Evolutionary conservation across 2,329 filamentous ascomycete genomes (phyloP).

Genomic region (Xylaria polymorpha): DNA sequence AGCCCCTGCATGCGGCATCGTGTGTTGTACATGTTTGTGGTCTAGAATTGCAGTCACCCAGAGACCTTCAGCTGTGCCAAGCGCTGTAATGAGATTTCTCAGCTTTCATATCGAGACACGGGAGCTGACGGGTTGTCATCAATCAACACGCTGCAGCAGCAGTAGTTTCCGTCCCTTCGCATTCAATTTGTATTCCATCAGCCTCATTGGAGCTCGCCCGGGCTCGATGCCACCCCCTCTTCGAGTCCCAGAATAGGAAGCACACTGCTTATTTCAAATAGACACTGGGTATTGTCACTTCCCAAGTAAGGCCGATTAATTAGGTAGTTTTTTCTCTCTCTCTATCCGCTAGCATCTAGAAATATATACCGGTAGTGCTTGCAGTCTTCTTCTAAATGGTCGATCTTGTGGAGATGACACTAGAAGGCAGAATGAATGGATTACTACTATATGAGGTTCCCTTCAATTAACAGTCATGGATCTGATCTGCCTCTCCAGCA

Average conservation of each 20-base stretch:
- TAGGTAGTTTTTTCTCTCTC: background rate
- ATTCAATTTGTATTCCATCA: constrained; percentile 17
- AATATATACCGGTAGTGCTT: background rate
- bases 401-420: background rate
- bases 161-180: background rate
- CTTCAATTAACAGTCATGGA: constrained; percentile 6
- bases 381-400: background rate
- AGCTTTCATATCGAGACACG: constrained; percentile 25
- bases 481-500: background rate
- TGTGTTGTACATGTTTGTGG: background rate
- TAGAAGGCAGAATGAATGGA: constrained; percentile 6
- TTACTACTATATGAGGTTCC: constrained; percentile 12
- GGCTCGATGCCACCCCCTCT: constrained; percentile 1
- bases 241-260: background rate
- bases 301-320: background rate
- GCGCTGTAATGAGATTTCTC: constrained; percentile 24
- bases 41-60: constrained; percentile 16
- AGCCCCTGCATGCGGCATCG: constrained; percentile 7
- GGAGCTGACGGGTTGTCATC: constrained; percentile 25
- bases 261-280: background rate
- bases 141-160: background rate
- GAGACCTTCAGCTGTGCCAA: constrained; percentile 27
- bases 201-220: constrained; percentile 14
- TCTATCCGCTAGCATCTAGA: background rate
- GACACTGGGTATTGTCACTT: background rate